Conservation (phyloP, 805 yeast species). For the Torulaspora gathmanii region DNA sequence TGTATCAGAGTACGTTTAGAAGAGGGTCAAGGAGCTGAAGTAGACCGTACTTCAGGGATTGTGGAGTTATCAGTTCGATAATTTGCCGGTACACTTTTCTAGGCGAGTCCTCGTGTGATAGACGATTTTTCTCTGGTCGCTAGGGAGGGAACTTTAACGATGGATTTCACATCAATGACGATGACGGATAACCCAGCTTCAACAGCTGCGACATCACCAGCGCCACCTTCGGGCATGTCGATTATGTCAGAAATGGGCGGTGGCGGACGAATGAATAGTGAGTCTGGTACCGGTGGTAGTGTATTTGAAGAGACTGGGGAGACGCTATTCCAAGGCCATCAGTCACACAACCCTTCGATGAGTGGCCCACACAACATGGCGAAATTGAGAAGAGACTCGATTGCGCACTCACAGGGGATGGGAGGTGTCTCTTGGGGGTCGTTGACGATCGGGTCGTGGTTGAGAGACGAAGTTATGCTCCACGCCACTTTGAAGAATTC, state of each 20-base stretch:
- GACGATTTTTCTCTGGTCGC: constrained; percentile 1
- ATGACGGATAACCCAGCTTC: constrained; percentile 13
- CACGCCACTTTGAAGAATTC: constrained; percentile 29
- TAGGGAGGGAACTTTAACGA: constrained; percentile 7
- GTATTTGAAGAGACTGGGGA: constrained; percentile 4
- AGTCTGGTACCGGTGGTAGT: constrained; percentile 1
- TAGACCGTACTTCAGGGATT: not conserved
- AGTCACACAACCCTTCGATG: constrained; percentile 8
- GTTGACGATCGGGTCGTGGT: constrained; percentile 90
- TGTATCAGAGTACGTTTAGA: not conserved
- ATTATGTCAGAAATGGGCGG: not conserved
- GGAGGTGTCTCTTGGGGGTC: constrained; percentile 99
- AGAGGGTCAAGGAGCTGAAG: not conserved
- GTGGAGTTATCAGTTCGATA: not conserved
- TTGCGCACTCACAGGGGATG: constrained; percentile 96
- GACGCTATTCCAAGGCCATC: constrained; percentile 1
- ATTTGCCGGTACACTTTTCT: not conserved
- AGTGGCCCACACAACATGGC: constrained; percentile 22
- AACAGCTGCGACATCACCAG: constrained; percentile 14
- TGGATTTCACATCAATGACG: constrained; percentile 20
- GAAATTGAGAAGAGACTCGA: constrained; percentile 77
- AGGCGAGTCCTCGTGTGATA: constrained; percentile 1
- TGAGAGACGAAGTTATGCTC: constrained; percentile 85
- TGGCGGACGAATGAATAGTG: constrained; percentile 4
- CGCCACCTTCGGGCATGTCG: constrained; percentile 8